Conservation (phyloP, 352 stramenopile species). For the Pythium dissotocum region DNA sequence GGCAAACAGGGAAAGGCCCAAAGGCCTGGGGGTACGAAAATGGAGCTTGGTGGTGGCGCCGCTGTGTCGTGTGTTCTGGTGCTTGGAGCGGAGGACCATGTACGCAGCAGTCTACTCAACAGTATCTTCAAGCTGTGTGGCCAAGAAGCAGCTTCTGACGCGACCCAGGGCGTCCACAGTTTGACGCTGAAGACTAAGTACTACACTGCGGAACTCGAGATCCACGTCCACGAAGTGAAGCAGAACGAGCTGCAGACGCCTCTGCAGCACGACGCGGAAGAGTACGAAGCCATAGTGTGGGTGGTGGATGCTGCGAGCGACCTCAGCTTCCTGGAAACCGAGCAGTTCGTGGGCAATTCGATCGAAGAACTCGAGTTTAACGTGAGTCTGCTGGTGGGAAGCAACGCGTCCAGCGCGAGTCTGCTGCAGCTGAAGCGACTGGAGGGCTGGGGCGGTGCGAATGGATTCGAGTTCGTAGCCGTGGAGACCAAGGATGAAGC, state of each 20-base stretch:
- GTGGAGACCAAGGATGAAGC: constrained; percentile 20
- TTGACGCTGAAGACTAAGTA: constrained; percentile 62
- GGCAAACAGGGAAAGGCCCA: too few relatives aligned
- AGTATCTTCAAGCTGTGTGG: constrained; percentile 38
- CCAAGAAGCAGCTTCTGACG: constrained; percentile 13
- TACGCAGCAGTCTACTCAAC: constrained; percentile 25
- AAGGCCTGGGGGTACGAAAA: too few relatives aligned
- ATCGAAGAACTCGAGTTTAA: constrained; percentile 53
- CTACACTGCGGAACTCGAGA: constrained; percentile 56
- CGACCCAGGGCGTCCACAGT: constrained; percentile 17
- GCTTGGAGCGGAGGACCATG: constrained; percentile 36
- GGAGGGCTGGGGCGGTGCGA: constrained; percentile 50
- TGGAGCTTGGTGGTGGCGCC: constrained; percentile 2
- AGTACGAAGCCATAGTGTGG: constrained; percentile 70
- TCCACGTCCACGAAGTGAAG: constrained; percentile 48
- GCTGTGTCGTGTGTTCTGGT: constrained; percentile 39
- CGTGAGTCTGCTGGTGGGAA: constrained; percentile 54
- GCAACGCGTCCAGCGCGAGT: constrained; percentile 21
- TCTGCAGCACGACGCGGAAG: constrained; percentile 41
- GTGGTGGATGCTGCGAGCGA: constrained; percentile 42
- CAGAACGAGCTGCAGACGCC: constrained; percentile 38
- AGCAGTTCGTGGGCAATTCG: constrained; percentile 45
- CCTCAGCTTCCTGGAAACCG: constrained; percentile 46
- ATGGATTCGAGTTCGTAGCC: constrained; percentile 61
- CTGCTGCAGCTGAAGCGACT: constrained; percentile 15